Evolutionary conservation across 352 stramenopile species (phyloP).

Genomic region (Aphanomyces invadans): DNA sequence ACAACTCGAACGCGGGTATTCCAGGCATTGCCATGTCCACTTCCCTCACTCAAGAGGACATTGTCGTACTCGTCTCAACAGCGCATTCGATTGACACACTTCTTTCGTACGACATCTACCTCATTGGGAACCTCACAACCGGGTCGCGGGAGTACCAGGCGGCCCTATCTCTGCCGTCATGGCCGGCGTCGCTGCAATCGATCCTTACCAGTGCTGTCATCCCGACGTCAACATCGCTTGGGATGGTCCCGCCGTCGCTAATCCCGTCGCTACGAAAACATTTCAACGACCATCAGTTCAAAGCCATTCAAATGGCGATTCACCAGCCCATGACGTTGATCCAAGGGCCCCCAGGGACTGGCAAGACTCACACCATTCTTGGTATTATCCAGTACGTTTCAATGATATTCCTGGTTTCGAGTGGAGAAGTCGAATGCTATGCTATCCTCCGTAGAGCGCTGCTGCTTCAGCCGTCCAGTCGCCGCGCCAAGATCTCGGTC

Average conservation of each 20-base stretch:
- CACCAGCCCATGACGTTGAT: slow-evolving; percentile 54
- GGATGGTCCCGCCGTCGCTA: slow-evolving; percentile 38
- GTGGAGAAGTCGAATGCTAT: too few species aligned
- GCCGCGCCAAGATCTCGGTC: slow-evolving; percentile 56
- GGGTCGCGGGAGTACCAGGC: slow-evolving; percentile 66
- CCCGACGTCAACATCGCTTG: slow-evolving; percentile 24
- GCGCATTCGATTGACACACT: not conserved
- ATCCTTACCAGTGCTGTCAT: slow-evolving; percentile 42
- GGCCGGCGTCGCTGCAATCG: slow-evolving; percentile 42
- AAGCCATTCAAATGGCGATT: slow-evolving; percentile 60
- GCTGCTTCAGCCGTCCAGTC: slow-evolving; percentile 48
- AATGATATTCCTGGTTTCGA: too few species aligned
- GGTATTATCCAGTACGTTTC: slow-evolving; percentile 36
- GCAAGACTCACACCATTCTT: slow-evolving; percentile 79
- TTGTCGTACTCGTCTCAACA: not conserved
- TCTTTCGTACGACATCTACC: not conserved
- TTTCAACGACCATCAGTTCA: slow-evolving; percentile 68
- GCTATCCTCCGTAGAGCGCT: slow-evolving; percentile 41
- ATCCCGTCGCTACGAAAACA: slow-evolving; percentile 42
- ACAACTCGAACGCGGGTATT: not conserved
- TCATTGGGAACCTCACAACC: slow-evolving; percentile 29
- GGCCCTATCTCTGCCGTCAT: slow-evolving; percentile 51
- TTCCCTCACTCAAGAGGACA: not conserved
- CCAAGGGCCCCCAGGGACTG: slow-evolving; percentile 72
- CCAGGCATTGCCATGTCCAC: not conserved